phyloP scores from a whole-genome alignment of 495 filamentous ascomycete species.

The Penicillium pancosmium region DNA sequence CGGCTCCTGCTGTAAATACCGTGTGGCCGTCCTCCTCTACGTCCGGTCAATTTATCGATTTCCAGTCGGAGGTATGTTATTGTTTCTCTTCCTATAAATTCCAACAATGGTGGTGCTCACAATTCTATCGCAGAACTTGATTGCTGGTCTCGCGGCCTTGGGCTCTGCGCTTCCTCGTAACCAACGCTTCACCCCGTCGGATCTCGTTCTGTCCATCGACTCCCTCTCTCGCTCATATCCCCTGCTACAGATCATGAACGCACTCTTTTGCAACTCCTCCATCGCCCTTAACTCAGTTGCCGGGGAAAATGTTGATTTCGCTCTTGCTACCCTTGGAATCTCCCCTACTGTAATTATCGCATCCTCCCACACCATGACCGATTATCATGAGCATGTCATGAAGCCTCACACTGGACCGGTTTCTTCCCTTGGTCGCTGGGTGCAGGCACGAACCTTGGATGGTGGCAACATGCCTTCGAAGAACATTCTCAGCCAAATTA shows the following conservation, averaged over 20 bases:
- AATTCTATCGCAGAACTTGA: slow-evolving; percentile 60
- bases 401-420: slow-evolving; percentile 51
- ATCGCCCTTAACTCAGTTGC: slow-evolving; percentile 89
- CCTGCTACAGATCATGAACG: slow-evolving; percentile 76
- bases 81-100: not conserved
- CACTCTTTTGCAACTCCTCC: slow-evolving; percentile 80
- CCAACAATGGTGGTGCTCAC: slow-evolving; percentile 1
- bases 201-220: slow-evolving; percentile 88
- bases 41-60: slow-evolving; percentile 71
- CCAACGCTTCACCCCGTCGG: slow-evolving; percentile 70
- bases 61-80: slow-evolving; percentile 61
- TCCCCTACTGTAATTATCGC: slow-evolving; percentile 83
- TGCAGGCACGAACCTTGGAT: slow-evolving; percentile 67
- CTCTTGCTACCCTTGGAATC: slow-evolving; percentile 68
- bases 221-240: slow-evolving; percentile 78
- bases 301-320: slow-evolving; percentile 67
- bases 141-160: slow-evolving; percentile 78
- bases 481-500: slow-evolving; percentile 43
- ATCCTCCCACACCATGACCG: slow-evolving; percentile 70
- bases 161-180: slow-evolving; percentile 69
- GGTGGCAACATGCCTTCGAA: slow-evolving; percentile 65
- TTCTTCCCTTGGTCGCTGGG: slow-evolving; percentile 65
- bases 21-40: slow-evolving; percentile 61
- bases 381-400: slow-evolving; percentile 62
- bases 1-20: slow-evolving; percentile 56